phyloP scores from a whole-genome alignment of 768 basidiomycete genomes.

The Paxillus involutus region DNA sequence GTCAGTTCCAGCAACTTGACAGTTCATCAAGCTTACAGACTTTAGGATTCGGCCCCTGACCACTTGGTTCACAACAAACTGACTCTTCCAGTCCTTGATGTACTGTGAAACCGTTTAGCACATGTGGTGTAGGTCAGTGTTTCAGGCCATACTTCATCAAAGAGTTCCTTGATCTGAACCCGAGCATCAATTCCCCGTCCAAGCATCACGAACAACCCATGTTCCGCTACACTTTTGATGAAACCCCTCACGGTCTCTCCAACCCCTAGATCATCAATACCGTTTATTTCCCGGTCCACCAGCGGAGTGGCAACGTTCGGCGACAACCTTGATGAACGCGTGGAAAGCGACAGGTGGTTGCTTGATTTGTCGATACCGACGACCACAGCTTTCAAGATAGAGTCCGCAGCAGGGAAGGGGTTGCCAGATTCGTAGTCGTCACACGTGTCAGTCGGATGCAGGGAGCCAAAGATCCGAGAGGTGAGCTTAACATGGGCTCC shows the following conservation, averaged over 20 bases:
- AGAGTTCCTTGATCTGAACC: constrained; percentile 90
- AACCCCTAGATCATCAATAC: constrained; percentile 58
- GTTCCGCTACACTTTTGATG: constrained; percentile 82
- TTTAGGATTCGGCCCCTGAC: constrained; percentile 84
- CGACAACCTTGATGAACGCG: constrained; percentile 68
- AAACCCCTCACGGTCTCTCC: constrained; percentile 86
- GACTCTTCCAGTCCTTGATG: constrained; percentile 93
- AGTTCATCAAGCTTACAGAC: constrained; percentile 37
- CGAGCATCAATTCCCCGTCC: constrained; percentile 85
- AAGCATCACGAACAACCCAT: constrained; percentile 87
- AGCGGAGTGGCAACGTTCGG: constrained; percentile 49
- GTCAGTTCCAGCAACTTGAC: not conserved
- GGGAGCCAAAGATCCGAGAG: constrained; percentile 64
- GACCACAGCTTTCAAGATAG: constrained; percentile 70
- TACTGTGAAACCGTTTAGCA: constrained; percentile 49
- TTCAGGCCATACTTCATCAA: constrained; percentile 63
- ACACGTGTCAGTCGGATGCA: constrained; percentile 79
- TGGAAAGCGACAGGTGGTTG: constrained; percentile 77
- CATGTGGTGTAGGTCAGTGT: not conserved
- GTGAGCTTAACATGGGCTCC: constrained; percentile 81
- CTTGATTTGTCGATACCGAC: constrained; percentile 64
- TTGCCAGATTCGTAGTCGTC: constrained; percentile 72
- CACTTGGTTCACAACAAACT: constrained; percentile 76
- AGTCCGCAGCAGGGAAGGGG: constrained; percentile 60
- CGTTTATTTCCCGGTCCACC: constrained; percentile 68